phyloP scores from a whole-genome alignment of 164 flowering plant genomes.

The Tetrastigma voinierianum region DNA sequence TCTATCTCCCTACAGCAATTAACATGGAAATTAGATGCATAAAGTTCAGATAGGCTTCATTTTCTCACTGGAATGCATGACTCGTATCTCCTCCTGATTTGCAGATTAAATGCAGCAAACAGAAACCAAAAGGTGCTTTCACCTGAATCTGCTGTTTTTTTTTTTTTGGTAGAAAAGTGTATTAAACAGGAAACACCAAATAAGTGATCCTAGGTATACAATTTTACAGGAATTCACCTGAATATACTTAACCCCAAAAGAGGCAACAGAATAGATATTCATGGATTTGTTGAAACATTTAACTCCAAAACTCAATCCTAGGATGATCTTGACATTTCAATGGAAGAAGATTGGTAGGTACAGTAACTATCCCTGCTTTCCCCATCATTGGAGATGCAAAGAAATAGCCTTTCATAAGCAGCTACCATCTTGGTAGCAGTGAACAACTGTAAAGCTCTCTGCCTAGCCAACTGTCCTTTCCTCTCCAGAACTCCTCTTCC shows the following conservation, averaged over 20 bases:
- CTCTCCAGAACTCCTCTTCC: conserved; percentile 37
- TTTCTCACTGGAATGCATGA: background rate
- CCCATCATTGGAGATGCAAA: conserved; percentile 45
- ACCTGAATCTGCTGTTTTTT: no score
- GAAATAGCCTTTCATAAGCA: conserved; percentile 72
- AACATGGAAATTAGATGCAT: background rate
- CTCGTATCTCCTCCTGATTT: no score
- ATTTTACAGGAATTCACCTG: no score
- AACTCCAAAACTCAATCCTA: background rate
- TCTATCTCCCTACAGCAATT: background rate
- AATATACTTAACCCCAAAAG: background rate
- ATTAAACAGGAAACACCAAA: no score
- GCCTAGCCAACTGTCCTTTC: conserved; percentile 52
- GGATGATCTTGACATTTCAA: background rate
- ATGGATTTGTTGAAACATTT: background rate
- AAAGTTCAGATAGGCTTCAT: background rate
- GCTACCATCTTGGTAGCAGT: conserved; percentile 74
- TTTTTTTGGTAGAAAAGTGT: no score
- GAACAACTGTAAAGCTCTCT: conserved; percentile 53
- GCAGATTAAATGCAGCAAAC: no score
- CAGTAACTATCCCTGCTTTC: conserved; percentile 15
- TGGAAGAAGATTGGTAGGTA: conserved; percentile 13
- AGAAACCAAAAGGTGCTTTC: no score
- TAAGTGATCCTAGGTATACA: no score
- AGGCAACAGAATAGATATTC: conserved; percentile 1